Evolutionary conservation across 2,329 filamentous ascomycete species (phyloP), one percentile per base, ranked within the genome.

Genomic region (Metarhizium anisopliae): DNA sequence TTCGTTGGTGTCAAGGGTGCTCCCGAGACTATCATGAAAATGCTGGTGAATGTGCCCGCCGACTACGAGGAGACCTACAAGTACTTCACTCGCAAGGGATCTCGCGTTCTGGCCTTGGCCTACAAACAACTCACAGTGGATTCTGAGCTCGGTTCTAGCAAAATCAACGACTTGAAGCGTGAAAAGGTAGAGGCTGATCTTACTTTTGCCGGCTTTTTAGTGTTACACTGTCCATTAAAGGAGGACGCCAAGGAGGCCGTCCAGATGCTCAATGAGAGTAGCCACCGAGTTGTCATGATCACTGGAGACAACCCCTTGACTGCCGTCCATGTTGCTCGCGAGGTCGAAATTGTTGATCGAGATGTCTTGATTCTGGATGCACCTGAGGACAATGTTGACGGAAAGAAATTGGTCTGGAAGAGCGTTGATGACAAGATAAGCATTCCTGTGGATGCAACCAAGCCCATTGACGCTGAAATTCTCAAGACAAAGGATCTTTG

Each of bases 31-130:
- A 96, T 99, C 65, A 85, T 90, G 71, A 92, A 89, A 68, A 96
- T 96, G 89, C 80, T 99, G 59, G 80, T 90, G 40, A 80, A 86
- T 38, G 82, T 90, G 10, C 94, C 94, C 7, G 79, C 84, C 1
- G 84, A 95, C 68, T 99, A 99, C 66, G 94, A 99, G 69, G 94
- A 97, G 74, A 99, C 94, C 0, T 99, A 85, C 82, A 99, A 97
- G 73, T 90, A 96, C 74, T 99, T 97, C 67, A 97, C 93, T 55
- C 85, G 94, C 60, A 95, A 95, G 64, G 94, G 94, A 63, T 95
- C 91, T 47, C 89, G 94, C 76, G 94, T 99, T 14, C 81, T 99
- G 42, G 90, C 93, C 51, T 82, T 99, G 47, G 94, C 89, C 42
- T 97, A 95, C 77, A 96, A 96, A 77, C 91, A 92, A 68, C 80